Evolutionary conservation across 768 basidiomycete genomes (phyloP), one percentile per base, ranked within the genome.

Genomic region (Tylopilus cervinicoccineus): DNA sequence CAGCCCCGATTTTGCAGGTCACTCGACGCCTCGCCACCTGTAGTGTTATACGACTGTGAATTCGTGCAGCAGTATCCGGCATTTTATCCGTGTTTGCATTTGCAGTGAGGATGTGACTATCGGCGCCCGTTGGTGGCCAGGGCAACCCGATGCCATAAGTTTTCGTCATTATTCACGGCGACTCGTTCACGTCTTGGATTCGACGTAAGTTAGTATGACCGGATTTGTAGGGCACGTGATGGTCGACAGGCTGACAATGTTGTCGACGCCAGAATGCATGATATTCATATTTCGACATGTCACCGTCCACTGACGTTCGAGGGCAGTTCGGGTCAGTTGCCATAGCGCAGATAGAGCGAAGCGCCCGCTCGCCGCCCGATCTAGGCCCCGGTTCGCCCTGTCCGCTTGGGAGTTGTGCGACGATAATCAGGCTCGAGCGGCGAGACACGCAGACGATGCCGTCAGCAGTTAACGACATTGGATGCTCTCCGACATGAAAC

Each of bases 21-120:
- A 29, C 33, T 20, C 11, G 29, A 43, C 41, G 33, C 27, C 22
- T 6, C 3, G 5, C 23, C 17, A 5, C 28, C 11, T 32, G 34
- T 43, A 38, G 34, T 41, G 53, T 42, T 49, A 34, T 34, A 13
- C 26, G 34, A 33, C 27, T 26, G 32, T 48, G 22, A 24, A 37
- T 26, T 5, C 5, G 9, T 28, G 27, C 38, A 34, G 23, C 29
- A 38, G 2, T 27, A 17, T 27, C 6, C 12, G 5, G 40, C 19
- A 24, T 3, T 26, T 45, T 32, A 31, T n/a, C n/a, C n/a, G 39
- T 6, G 7, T 20, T n/a, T 29, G 23, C 39, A 5, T 22, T 23
- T 22, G 7, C 12, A 14, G 19, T 17, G n/a, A 27, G 5, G 5
- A 27, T 27, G 26, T 27, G 26, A 9, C 9, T 27, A n/a, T n/a